Base-by-base conservation (phyloP, 2,329 filamentous ascomycete species). In the Penicillium sp. region DNA sequence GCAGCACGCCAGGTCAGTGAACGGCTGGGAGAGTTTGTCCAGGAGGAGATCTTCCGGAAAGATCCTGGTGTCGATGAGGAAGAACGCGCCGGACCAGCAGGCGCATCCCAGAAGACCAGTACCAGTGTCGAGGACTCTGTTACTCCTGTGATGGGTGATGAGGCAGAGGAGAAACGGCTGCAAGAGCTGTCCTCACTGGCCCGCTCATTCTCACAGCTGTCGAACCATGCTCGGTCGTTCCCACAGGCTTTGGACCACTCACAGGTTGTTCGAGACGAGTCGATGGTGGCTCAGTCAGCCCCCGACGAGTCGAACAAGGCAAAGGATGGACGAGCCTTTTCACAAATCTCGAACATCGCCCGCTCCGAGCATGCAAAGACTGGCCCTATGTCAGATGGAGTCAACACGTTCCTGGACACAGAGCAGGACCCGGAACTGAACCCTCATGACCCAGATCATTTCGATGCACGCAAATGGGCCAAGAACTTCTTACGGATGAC, bases 391-490 rank as follows among this genome's bases (percentile, higher is more conserved):
- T 25, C 29, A 3, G 41, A 54, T 13, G 59, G 56, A 1, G 50
- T 63, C 29, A 71, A 70, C 45, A 69, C 69, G 1, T 72, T 72
- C 43, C 56, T 69, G 9, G 52, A 68, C 36, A 45, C 62, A 5
- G 59, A 63, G 8, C 52, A 54, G 5, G 60, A 70, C 38, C 65
- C 69, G 0, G 60, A 66, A 37, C 58, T 76, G 4, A 66, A 76
- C 47, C 73, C 73, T 3, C 63, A 62, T 4, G 63, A 62, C 33
- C 69, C 68, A 13, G 59, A 63, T 26, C 52, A 63, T 4, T 76
- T 76, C 55, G 69, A 68, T 48, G 64, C 72, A 4, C 66, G 66
- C 13, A 66, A 70, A 51, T 76, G 73, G 73, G 69, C 71, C 27
- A 73, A 67, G 43, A 71, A 72, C 6, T 55, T 70, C 38, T 51